Conservation (phyloP, 2,329 filamentous ascomycete species). For the Aureobasidium sp. region DNA sequence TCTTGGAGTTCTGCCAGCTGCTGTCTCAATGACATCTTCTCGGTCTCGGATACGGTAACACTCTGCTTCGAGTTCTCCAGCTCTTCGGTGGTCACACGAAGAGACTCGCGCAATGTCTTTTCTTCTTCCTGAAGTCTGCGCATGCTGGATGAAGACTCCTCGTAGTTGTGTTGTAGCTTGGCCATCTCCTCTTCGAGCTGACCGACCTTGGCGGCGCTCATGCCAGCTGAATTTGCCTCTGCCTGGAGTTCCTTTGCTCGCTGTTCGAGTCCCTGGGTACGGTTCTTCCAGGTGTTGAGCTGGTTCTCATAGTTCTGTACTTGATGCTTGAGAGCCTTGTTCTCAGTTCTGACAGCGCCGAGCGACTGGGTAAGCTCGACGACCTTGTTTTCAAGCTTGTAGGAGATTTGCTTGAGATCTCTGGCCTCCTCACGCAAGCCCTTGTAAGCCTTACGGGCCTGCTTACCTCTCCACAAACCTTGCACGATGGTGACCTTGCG, state of each 20-base stretch:
- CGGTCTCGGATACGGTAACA: conserved; percentile 68
- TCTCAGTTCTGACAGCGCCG: conserved; percentile 86
- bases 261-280: conserved; percentile 81
- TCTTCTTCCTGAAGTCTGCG: conserved; percentile 95
- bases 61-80: conserved; percentile 69
- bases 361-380: conserved; percentile 93
- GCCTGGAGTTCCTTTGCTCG: conserved; percentile 89
- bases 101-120: conserved; percentile 70
- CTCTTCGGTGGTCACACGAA: conserved; percentile 70
- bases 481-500: conserved; percentile 84
- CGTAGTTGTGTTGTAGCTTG: conserved; percentile 78
- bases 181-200: conserved; percentile 95
- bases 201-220: conserved; percentile 79
- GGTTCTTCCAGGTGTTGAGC: conserved; percentile 90
- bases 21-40: conserved; percentile 77
- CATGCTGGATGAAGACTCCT: conserved; percentile 82
- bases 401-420: conserved; percentile 98
- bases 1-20: conserved; percentile 87
- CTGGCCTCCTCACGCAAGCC: conserved; percentile 86
- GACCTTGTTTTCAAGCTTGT: conserved; percentile 99
- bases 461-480: conserved; percentile 81
- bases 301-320: conserved; percentile 95
- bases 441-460: conserved; percentile 80
- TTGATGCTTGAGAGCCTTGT: conserved; percentile 79
- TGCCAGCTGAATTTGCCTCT: conserved; percentile 96